phyloP scores from a whole-genome alignment of 306 rosid genomes.

The Citrullus amarus region DNA sequence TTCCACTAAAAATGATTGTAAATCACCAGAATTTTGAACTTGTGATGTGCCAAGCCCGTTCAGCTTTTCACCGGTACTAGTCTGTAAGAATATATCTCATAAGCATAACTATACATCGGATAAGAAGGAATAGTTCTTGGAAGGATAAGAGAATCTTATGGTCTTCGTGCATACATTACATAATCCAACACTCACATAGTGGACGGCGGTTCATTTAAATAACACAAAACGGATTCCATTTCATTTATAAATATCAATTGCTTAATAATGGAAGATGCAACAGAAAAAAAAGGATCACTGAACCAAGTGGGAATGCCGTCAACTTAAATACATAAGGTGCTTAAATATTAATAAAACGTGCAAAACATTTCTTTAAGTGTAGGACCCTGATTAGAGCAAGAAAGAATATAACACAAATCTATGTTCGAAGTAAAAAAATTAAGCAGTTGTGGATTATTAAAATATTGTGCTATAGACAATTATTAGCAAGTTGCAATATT shows the following conservation, averaged over 20 bases:
- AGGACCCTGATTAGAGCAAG: neutral
- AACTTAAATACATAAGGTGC: neutral
- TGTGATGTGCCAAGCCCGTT: slow-evolving; percentile 38
- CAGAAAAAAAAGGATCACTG: neutral
- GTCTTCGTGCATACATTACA: neutral
- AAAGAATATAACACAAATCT: neutral
- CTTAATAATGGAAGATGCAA: neutral
- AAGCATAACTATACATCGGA: slow-evolving; percentile 17
- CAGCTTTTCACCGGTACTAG: slow-evolving; percentile 38
- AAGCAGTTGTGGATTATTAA: neutral
- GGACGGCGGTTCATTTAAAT: neutral
- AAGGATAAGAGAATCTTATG: neutral
- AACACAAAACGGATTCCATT: neutral
- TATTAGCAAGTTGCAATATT: neutral
- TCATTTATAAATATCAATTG: neutral
- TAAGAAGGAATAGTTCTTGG: neutral
- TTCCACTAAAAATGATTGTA: slow-evolving; percentile 33
- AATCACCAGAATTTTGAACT: slow-evolving; percentile 25
- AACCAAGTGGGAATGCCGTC: neutral
- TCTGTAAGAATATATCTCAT: slow-evolving; percentile 32
- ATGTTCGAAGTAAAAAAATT: neutral
- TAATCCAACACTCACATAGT: neutral
- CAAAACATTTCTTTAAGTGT: neutral
- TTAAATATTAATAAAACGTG: neutral
- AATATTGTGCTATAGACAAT: neutral